Conservation (phyloP, 805 yeast genomes). For the Tetrapisispora taiwanensis region DNA sequence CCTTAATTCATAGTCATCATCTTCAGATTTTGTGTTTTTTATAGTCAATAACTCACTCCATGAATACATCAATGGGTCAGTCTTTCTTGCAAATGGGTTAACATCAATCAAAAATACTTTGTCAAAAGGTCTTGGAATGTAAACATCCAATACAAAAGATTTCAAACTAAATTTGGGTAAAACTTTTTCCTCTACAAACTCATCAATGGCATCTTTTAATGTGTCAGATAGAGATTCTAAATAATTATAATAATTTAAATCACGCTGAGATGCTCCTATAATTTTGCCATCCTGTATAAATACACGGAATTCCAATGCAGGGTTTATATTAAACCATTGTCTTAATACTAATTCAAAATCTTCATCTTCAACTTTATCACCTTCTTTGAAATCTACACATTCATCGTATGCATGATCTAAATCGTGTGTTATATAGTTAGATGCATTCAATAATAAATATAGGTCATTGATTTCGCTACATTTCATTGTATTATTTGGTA, state of each 20-base stretch:
- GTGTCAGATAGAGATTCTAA: slow-evolving; percentile 42
- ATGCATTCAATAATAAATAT: slow-evolving; percentile 71
- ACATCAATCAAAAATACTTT: slow-evolving; percentile 68
- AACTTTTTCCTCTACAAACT: slow-evolving; percentile 44
- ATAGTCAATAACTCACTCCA: slow-evolving; percentile 65
- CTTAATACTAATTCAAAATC: slow-evolving; percentile 60
- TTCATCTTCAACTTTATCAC: slow-evolving; percentile 19
- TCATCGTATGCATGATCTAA: slow-evolving; percentile 59
- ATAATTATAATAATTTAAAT: slow-evolving; percentile 71
- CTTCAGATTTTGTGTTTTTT: slow-evolving; percentile 5
- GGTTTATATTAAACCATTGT: slow-evolving; percentile 75
- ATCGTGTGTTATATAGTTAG: slow-evolving; percentile 83
- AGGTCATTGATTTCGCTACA: slow-evolving; percentile 67
- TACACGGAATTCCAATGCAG: slow-evolving; percentile 85
- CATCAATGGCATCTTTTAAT: slow-evolving; percentile 39
- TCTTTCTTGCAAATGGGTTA: slow-evolving; percentile 71
- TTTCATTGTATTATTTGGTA: slow-evolving; percentile 62
- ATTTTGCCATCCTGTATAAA: slow-evolving; percentile 58
- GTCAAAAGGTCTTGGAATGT: slow-evolving; percentile 64
- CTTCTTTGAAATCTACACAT: slow-evolving; percentile 28
- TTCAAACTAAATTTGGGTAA: slow-evolving; percentile 42
- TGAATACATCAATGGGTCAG: slow-evolving; percentile 69
- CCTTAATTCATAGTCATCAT: slow-evolving; percentile 44
- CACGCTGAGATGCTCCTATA: slow-evolving; percentile 76
- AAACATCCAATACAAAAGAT: slow-evolving; percentile 66